Percentiles rank a stretch among this genome's conserved stretches.
Conservation (phyloP, 2,329 filamentous ascomycete genomes). For the Penicillium sp. region DNA sequence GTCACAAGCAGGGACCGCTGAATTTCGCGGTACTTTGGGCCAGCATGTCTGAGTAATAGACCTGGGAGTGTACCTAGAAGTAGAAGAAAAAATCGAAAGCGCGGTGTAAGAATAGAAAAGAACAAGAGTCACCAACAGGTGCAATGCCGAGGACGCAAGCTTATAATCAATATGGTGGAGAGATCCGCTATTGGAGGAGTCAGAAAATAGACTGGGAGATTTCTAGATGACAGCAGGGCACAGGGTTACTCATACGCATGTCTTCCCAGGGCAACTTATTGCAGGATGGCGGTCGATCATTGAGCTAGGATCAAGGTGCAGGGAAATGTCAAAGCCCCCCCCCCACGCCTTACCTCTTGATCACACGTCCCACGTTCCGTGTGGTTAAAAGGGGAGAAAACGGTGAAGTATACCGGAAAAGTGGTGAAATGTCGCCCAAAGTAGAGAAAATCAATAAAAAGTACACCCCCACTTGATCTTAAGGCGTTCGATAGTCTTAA, state of each 20-base stretch:
- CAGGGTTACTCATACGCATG: constrained; percentile 39
- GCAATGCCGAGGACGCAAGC: constrained; percentile 27
- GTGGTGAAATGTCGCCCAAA: constrained; percentile 22
- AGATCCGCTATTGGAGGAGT: constrained; percentile 39
- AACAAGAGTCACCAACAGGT: constrained; percentile 22
- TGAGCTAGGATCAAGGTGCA: constrained; percentile 34
- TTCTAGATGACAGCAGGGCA: constrained; percentile 40
- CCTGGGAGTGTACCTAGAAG: constrained; percentile 3
- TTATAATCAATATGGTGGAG: constrained; percentile 35
- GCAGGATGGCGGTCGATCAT: constrained; percentile 41
- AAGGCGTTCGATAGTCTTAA: constrained; percentile 9
- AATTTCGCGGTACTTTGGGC: constrained; percentile 22
- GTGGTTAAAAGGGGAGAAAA: constrained; percentile 16
- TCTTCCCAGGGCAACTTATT: constrained; percentile 36
- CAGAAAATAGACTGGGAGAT: constrained; percentile 37
- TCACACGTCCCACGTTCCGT: constrained; percentile 21
- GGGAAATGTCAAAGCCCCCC: constrained; percentile 24
- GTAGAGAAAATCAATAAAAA: neutral
- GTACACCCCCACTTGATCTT: neutral
- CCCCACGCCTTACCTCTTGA: constrained; percentile 22
- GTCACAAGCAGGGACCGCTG: constrained; percentile 28
- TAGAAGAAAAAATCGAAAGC: constrained; percentile 9
- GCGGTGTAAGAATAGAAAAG: constrained; percentile 16
- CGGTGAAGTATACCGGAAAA: constrained; percentile 31
- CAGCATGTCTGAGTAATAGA: constrained; percentile 33